Conservation (phyloP, 2,329 filamentous ascomycete species). For the Calonectria honghensis region DNA sequence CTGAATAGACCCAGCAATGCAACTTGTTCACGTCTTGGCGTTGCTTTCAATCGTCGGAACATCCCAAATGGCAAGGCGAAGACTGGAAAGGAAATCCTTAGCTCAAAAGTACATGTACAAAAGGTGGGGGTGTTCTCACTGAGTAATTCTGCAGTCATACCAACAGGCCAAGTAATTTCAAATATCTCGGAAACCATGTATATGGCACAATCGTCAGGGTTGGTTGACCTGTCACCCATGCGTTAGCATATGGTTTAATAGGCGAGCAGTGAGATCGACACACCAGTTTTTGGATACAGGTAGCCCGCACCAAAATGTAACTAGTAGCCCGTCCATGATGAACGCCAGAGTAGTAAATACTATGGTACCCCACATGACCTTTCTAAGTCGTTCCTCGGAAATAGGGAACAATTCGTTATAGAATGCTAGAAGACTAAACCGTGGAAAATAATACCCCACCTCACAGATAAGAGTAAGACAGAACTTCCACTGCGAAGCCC, state of each 20-base stretch:
- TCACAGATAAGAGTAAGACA: not conserved
- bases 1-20: not conserved
- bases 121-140: not conserved
- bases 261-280: not conserved
- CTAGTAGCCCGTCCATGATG: not conserved
- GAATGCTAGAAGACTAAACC: too few relatives aligned
- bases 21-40: not conserved
- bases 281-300: not conserved
- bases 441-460: too few relatives aligned
- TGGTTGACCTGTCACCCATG: not conserved
- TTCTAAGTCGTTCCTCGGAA: not conserved
- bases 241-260: not conserved
- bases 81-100: not conserved
- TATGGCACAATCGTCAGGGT: not conserved
- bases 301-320: conserved; percentile 6
- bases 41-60: not conserved
- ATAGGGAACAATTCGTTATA: too few relatives aligned
- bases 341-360: not conserved
- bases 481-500: not conserved
- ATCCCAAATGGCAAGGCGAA: conserved; percentile 15
- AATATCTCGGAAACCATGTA: not conserved
- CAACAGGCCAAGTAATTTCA: not conserved
- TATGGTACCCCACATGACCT: not conserved
- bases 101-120: not conserved
- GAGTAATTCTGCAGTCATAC: not conserved